Conservation (phyloP, 148 eudicot species). For the Heliosperma pusillum region DNA sequence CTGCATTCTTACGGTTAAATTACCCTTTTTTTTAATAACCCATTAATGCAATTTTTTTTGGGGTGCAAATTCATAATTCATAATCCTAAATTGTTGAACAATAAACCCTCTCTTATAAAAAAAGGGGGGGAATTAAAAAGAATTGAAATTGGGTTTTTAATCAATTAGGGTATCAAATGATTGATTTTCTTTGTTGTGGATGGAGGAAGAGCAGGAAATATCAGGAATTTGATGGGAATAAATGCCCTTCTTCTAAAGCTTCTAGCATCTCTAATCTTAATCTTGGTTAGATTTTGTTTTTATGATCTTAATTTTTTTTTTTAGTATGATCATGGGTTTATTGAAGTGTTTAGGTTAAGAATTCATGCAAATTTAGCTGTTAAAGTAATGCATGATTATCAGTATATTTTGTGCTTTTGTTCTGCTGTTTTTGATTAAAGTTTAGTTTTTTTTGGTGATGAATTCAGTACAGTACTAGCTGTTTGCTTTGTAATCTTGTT, state of each 20-base stretch:
- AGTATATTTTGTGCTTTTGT: neutral
- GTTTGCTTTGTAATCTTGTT: neutral
- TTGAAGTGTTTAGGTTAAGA: neutral
- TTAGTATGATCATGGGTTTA: neutral
- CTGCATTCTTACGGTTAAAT: neutral
- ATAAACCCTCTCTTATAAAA: constrained; percentile 1
- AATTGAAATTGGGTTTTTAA: neutral
- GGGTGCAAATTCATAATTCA: neutral
- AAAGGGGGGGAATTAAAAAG: neutral
- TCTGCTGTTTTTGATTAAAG: neutral
- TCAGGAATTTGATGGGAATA: constrained; percentile 23
- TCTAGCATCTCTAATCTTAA: constrained; percentile 11
- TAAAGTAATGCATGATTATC: constrained; percentile 4
- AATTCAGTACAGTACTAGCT: constrained; percentile 8
- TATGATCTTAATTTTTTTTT: neutral
- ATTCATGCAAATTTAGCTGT: neutral
- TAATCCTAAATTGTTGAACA: constrained; percentile 10
- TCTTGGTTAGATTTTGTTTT: constrained; percentile 19
- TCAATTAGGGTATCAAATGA: constrained; percentile 24
- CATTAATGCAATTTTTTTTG: neutral
- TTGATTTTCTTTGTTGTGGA: constrained; percentile 31
- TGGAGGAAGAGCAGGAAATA: constrained; percentile 30
- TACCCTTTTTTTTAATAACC: neutral
- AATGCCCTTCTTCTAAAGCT: constrained; percentile 17
- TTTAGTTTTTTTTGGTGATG: constrained; percentile 7